A percentile compares a stretch with the other conserved stretches of the same genome.
phyloP scores from a whole-genome alignment of 345 rosid genomes.

The Corchorus capsularis region DNA sequence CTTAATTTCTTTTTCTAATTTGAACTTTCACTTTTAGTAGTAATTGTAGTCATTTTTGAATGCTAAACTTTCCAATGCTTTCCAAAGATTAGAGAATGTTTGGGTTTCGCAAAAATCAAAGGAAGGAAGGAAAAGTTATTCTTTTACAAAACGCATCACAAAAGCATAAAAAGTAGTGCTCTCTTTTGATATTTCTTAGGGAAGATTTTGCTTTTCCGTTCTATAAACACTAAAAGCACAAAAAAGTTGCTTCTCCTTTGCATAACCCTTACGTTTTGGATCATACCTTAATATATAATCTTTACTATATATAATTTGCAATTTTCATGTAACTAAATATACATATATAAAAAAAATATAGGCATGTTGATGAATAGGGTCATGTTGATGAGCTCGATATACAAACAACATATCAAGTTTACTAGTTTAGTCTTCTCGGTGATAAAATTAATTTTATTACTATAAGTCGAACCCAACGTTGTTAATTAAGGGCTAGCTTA shows the following conservation, averaged over 20 bases:
- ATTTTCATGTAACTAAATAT: too few relatives aligned
- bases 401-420: too few relatives aligned
- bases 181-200: slow-evolving; percentile 43
- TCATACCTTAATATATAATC: slow-evolving; percentile 27
- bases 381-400: too few relatives aligned
- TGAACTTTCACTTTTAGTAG: slow-evolving; percentile 14
- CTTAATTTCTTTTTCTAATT: background rate
- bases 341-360: too few relatives aligned
- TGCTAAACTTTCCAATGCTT: slow-evolving; percentile 37
- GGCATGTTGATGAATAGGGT: too few relatives aligned
- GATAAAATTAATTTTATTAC: too few relatives aligned
- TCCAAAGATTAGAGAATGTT: slow-evolving; percentile 51
- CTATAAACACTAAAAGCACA: slow-evolving; percentile 28
- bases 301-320: background rate
- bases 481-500: too few relatives aligned
- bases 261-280: slow-evolving; percentile 51
- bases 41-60: slow-evolving; percentile 15
- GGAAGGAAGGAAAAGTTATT: slow-evolving; percentile 30
- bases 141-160: slow-evolving; percentile 39
- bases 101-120: slow-evolving; percentile 40
- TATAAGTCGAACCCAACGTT: too few relatives aligned
- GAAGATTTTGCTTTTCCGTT: slow-evolving; percentile 53
- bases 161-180: slow-evolving; percentile 53
- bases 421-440: too few relatives aligned
- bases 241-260: slow-evolving; percentile 56